Evolutionary conservation across 2,329 filamentous ascomycete species (phyloP).

Genomic region (Geosmithia morbida): DNA sequence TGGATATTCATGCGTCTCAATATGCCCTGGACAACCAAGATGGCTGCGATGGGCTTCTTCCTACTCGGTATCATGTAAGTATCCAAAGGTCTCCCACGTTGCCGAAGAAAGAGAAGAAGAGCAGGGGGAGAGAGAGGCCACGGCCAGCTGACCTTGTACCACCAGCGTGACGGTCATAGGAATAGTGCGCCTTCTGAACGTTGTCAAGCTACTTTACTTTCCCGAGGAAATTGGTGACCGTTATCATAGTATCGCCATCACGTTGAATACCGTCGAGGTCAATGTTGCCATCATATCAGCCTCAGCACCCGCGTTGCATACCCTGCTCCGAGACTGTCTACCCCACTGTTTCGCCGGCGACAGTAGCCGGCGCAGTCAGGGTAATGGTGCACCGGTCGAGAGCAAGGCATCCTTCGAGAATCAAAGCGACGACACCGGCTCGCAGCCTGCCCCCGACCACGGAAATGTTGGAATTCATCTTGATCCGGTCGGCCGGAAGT

Average conservation of each 20-base stretch:
- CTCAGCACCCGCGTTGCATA: slow-evolving; percentile 18
- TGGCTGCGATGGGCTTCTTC: slow-evolving; percentile 24
- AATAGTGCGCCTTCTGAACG: slow-evolving; percentile 15
- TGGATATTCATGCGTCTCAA: slow-evolving; percentile 24
- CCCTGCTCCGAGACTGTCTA: slow-evolving; percentile 17
- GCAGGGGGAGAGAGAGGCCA: too few species aligned
- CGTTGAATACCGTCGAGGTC: slow-evolving; percentile 16
- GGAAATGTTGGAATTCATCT: slow-evolving; percentile 8
- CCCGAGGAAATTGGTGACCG: slow-evolving; percentile 4
- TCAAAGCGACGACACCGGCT: slow-evolving; percentile 4
- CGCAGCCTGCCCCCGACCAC: slow-evolving; percentile 4
- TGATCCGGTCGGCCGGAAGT: slow-evolving; percentile 6
- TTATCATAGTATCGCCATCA: slow-evolving; percentile 15
- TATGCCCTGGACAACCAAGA: slow-evolving; percentile 20
- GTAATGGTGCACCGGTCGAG: not conserved
- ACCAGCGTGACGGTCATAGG: slow-evolving; percentile 16
- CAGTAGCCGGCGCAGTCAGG: not conserved
- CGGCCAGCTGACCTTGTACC: not conserved
- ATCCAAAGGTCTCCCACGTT: not conserved
- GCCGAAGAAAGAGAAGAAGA: not conserved
- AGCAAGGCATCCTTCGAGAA: not conserved
- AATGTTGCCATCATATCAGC: slow-evolving; percentile 22
- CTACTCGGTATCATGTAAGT: slow-evolving; percentile 21
- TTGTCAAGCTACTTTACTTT: slow-evolving; percentile 9
- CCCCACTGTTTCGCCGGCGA: slow-evolving; percentile 14